Evolutionary conservation across 2,329 filamentous ascomycete genomes (phyloP).

Genomic region (Mycosphaerella sp.): DNA sequence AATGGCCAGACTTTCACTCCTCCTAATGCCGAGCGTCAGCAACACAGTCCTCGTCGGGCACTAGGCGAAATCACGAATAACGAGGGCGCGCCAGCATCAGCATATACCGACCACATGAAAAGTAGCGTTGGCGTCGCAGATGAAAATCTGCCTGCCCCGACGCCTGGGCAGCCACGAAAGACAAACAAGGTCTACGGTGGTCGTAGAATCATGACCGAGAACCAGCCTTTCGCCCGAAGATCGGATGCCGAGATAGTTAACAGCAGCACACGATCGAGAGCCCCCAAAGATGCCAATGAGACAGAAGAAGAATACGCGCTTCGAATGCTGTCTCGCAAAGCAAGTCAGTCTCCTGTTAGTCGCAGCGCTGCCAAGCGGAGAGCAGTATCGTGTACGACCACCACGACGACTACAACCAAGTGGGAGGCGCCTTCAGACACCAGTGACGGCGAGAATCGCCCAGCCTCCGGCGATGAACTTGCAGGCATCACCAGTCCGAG

Average conservation of each 20-base stretch:
- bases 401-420: constrained; percentile 55
- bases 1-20: constrained; percentile 73
- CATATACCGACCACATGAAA: constrained; percentile 26
- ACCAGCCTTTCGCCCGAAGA: constrained; percentile 45
- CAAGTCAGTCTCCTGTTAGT: constrained; percentile 52
- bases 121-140: constrained; percentile 62
- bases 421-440: constrained; percentile 40
- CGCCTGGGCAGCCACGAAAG: constrained; percentile 91
- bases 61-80: constrained; percentile 94
- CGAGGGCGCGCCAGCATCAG: constrained; percentile 46
- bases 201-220: constrained; percentile 49
- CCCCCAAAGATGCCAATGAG: constrained; percentile 54
- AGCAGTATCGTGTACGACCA: constrained; percentile 68
- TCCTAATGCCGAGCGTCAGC: constrained; percentile 66
- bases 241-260: constrained; percentile 55
- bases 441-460: constrained; percentile 43
- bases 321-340: constrained; percentile 63
- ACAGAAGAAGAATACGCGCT: constrained; percentile 81
- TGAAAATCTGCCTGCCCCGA: constrained; percentile 89
- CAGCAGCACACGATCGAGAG: constrained; percentile 54
- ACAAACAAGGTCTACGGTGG: constrained; percentile 67
- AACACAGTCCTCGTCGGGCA: constrained; percentile 53
- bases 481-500: constrained; percentile 24
- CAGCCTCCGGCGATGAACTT: constrained; percentile 23
- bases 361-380: constrained; percentile 55